phyloP scores from a whole-genome alignment of 2,329 filamentous ascomycete genomes.

The Xylariales sp. region DNA sequence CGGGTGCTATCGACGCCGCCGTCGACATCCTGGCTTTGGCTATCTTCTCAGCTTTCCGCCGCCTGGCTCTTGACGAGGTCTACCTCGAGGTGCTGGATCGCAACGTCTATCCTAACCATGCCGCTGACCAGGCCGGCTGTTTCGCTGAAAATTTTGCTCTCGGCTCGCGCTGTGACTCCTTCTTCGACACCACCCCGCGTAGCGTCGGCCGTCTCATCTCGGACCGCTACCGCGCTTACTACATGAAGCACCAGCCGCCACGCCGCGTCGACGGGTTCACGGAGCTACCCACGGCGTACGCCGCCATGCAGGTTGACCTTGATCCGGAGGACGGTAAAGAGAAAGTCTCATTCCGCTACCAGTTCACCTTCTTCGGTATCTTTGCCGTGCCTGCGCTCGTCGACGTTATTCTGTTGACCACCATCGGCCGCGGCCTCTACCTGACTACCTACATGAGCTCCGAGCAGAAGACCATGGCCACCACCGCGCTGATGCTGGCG shows the following conservation, averaged over 20 bases:
- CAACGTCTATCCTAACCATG: conserved; percentile 3
- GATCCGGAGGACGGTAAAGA: not conserved
- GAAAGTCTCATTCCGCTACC: conserved; percentile 1
- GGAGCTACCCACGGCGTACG: conserved; percentile 2
- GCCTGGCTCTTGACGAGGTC: conserved; percentile 2
- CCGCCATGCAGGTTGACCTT: conserved; percentile 2
- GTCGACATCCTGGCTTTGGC: conserved; percentile 2
- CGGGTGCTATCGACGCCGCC: not conserved
- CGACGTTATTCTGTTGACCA: conserved; percentile 2
- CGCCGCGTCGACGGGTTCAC: not conserved
- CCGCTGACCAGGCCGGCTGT: conserved; percentile 3
- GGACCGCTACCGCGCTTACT: conserved; percentile 1
- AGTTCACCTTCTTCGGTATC: conserved; percentile 3
- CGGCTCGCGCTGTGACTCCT: conserved; percentile 2
- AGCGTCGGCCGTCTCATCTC: not conserved
- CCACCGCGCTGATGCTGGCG: conserved; percentile 2
- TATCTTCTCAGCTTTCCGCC: conserved; percentile 1
- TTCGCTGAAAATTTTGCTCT: conserved; percentile 5
- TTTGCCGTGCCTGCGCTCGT: conserved; percentile 4
- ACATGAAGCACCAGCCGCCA: conserved; percentile 3
- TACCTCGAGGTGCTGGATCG: conserved; percentile 4
- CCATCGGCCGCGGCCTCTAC: conserved; percentile 2
- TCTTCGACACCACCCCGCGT: conserved; percentile 1
- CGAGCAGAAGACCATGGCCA: conserved; percentile 4
- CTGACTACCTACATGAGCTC: conserved; percentile 2